Conservation (phyloP, 139 green algal species). For the Diplosphaera chodatii region DNA sequence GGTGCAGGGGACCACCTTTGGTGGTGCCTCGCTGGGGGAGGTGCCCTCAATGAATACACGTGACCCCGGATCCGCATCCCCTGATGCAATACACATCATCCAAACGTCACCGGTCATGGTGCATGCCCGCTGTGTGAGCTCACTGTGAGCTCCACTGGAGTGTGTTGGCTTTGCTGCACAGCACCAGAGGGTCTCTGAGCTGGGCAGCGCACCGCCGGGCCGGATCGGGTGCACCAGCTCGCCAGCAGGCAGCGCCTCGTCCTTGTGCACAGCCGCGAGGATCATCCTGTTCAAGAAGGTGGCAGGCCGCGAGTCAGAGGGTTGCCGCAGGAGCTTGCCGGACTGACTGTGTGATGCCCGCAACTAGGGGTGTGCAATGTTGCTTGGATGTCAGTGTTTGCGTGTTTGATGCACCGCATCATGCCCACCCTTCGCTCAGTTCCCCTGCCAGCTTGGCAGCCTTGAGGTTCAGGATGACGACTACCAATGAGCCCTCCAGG, state of each 20-base stretch:
- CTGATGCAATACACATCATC: conserved; percentile 5
- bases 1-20: no score
- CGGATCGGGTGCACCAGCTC: conserved; percentile 25
- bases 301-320: no score
- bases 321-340: no score
- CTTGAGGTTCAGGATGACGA: conserved; percentile 29
- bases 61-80: conserved; percentile 26
- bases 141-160: no score
- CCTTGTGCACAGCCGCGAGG: conserved; percentile 17
- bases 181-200: no score
- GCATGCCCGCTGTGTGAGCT: neutral
- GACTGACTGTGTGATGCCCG: no score
- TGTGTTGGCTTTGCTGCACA: no score
- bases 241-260: neutral
- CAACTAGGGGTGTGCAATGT: no score
- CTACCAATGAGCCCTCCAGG: conserved; percentile 16
- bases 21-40: neutral
- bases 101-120: no score
- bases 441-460: conserved; percentile 28
- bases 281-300: conserved; percentile 24
- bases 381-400: no score
- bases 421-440: conserved; percentile 7
- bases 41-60: conserved; percentile 29
- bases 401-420: no score
- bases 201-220: conserved; percentile 6